phyloP scores from a whole-genome alignment of 179 eudicot species.

The Camellia oleifera region DNA sequence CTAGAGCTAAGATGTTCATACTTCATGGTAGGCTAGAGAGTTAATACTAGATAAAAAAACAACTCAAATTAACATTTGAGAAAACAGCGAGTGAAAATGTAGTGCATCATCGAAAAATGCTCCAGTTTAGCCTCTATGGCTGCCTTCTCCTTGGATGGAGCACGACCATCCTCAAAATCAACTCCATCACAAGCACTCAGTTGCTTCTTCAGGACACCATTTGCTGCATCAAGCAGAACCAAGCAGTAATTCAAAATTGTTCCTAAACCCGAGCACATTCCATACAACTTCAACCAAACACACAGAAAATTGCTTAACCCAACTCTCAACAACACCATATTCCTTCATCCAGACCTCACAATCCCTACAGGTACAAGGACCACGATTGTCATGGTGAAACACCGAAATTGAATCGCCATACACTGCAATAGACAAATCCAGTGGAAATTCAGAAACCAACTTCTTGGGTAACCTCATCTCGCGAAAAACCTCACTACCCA shows the following conservation, averaged over 20 bases:
- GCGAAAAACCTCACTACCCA: conserved; percentile 21
- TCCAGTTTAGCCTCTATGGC: neutral
- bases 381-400: conserved; percentile 6
- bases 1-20: neutral
- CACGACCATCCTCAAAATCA: neutral
- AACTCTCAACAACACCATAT: conserved; percentile 20
- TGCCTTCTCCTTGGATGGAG: neutral
- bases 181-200: neutral
- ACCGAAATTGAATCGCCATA: conserved; percentile 8
- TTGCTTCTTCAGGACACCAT: neutral
- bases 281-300: conserved; percentile 2
- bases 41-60: neutral
- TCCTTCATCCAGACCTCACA: conserved; percentile 28
- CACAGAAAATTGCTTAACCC: conserved; percentile 14
- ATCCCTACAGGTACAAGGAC: neutral
- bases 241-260: conserved; percentile 15
- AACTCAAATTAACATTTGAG: neutral
- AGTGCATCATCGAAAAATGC: neutral
- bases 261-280: conserved; percentile 6
- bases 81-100: neutral
- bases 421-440: neutral
- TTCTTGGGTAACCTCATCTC: conserved; percentile 19
- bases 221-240: conserved; percentile 2
- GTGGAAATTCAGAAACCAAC: neutral
- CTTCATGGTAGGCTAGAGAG: neutral